Evolutionary conservation across 2,329 filamentous ascomycete species (phyloP), one percentile per base, ranked within the genome.

Genomic region (Coleophoma cylindrospora): DNA sequence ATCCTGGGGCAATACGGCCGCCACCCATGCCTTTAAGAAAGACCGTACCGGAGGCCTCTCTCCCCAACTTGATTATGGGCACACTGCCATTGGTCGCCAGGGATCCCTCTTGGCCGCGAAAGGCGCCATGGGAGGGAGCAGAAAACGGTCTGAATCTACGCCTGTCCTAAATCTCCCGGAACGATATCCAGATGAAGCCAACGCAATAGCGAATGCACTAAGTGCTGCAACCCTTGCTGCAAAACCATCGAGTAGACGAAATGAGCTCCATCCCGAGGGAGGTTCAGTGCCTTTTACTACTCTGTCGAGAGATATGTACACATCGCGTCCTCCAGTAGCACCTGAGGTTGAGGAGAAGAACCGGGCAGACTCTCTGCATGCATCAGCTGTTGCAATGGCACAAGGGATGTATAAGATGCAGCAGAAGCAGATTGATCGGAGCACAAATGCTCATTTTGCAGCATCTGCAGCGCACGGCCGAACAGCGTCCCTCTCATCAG

Each of bases 321-420:
- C 86, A 0, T 84, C 87, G 1, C 72, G 81, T 34, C 90, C 91
- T 4, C 85, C 84, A 0, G 81, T 95, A 3, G 76, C 81, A 22
- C 72, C 79, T 2, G 89, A 95, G 61, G 70, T 83, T 0, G 85
- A 94, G 38, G 90, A 96, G 61, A 79, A 84, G 65, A 83, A 80
- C 54, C 81, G 80, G 51, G 80, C 84, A 41, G 86, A 90, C 57
- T 82, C 84, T 4, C 73, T 95, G 3, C 86, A 86, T 55, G 89
- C 90, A 32, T 92, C 90, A 17, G 90, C 91, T 2, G 74, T 96
- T 3, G 89, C 87, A 11, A 95, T 96, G 90, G 91, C 91, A 7
- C 87, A 86, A 68, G 82, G 86, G 58, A 92, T 96, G 83, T 96
- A 91, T 64, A 80, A 74, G 11, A 74, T 81, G 34, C 84, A 90